Conservation (phyloP, 192 early-diverging fungal genomes). For the Backusella tuberculispora region DNA sequence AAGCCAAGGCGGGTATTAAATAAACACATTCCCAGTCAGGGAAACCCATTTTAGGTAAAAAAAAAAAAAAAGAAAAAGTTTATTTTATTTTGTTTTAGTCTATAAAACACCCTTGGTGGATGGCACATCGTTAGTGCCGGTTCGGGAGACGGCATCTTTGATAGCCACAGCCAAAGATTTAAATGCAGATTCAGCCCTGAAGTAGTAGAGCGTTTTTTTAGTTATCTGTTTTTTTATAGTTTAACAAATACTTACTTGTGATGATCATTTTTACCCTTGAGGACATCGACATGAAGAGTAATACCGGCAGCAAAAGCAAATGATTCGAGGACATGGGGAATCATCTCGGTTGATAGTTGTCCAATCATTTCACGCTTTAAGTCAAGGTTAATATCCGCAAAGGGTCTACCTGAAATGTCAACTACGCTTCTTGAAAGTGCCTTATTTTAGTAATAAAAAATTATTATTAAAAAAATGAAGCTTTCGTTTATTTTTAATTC, state of each 20-base stretch:
- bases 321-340: conserved; percentile 93
- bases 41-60: conserved; percentile 5
- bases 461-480: background rate
- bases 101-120: conserved; percentile 93
- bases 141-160: conserved; percentile 81
- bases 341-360: conserved; percentile 93
- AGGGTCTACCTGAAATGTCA: conserved; percentile 95
- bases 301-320: conserved; percentile 94
- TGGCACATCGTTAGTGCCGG: conserved; percentile 86
- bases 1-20: conserved; percentile 8
- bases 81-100: background rate
- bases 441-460: conserved; percentile 39
- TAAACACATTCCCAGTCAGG: background rate
- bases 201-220: conserved; percentile 11
- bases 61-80: background rate
- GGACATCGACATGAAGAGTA: conserved; percentile 94
- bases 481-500: background rate
- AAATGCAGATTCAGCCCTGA: conserved; percentile 92
- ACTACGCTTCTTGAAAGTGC: conserved; percentile 94
- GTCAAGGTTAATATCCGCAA: conserved; percentile 79
- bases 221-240: background rate
- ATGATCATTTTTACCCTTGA: conserved; percentile 96
- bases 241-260: conserved; percentile 69
- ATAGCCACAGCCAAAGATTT: conserved; percentile 97
- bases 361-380: conserved; percentile 94